Evolutionary conservation across 1,284 basidiomycete species (phyloP).

Genomic region (Wolfiporia cocos): DNA sequence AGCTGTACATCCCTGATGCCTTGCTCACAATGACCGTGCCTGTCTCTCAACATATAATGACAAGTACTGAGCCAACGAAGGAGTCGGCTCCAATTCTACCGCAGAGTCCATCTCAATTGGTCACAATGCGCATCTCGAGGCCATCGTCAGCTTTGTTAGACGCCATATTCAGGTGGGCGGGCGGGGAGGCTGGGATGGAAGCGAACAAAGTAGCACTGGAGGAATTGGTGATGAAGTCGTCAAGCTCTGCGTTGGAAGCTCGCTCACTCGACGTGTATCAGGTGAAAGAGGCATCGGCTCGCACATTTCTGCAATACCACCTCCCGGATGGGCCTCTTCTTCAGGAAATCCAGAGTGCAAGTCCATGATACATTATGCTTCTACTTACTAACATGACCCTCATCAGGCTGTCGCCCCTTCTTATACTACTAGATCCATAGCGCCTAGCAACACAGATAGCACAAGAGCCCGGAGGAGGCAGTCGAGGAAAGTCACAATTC

Average conservation of each 20-base stretch:
- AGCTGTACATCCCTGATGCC: too few relatives aligned
- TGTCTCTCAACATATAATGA: too few relatives aligned
- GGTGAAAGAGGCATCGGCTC: slow-evolving; percentile 32
- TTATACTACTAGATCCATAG: slow-evolving; percentile 49
- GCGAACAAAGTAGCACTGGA: slow-evolving; percentile 36
- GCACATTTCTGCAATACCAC: slow-evolving; percentile 51
- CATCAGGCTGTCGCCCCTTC: slow-evolving; percentile 39
- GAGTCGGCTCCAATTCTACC: too few relatives aligned
- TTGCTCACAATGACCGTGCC: too few relatives aligned
- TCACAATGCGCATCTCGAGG: slow-evolving; percentile 41
- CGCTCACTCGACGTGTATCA: slow-evolving; percentile 9
- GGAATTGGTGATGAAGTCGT: slow-evolving; percentile 30
- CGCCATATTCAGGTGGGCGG: slow-evolving; percentile 50
- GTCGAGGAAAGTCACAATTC: slow-evolving; percentile 17
- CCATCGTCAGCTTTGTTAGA: slow-evolving; percentile 45
- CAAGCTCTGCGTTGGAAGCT: not conserved
- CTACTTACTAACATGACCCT: not conserved
- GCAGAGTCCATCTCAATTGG: slow-evolving; percentile 27
- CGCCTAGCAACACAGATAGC: slow-evolving; percentile 27
- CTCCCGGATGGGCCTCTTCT: slow-evolving; percentile 49
- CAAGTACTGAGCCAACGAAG: too few relatives aligned
- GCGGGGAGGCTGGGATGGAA: slow-evolving; percentile 38
- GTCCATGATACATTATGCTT: slow-evolving; percentile 9
- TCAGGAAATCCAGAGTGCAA: slow-evolving; percentile 51
- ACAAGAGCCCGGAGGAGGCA: slow-evolving; percentile 20